Conservation (phyloP, 1,284 basidiomycete species). For the Fomes fomentarius region DNA sequence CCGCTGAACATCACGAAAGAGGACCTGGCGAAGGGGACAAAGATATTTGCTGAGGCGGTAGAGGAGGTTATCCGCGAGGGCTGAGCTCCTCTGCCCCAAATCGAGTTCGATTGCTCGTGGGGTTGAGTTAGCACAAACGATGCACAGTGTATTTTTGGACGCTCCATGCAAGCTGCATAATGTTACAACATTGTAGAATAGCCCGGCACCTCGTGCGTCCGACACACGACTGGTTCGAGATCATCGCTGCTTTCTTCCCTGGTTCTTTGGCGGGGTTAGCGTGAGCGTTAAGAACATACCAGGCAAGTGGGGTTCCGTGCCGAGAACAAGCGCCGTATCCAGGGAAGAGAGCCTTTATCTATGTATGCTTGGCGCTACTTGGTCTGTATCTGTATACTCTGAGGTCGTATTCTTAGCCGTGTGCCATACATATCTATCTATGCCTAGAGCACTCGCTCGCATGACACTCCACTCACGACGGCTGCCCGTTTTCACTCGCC, state of each 20-base stretch:
- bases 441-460: background rate
- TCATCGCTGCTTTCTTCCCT: background rate
- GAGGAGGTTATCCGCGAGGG: slow-evolving; percentile 60
- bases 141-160: no score
- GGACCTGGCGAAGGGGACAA: slow-evolving; percentile 61
- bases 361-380: no score
- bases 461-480: no score
- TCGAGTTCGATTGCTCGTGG: background rate
- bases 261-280: background rate
- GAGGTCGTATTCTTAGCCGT: slow-evolving; percentile 1
- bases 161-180: no score
- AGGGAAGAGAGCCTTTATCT: background rate
- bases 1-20: slow-evolving; percentile 65
- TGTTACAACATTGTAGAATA: background rate
- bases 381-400: no score
- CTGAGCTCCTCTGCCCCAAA: background rate
- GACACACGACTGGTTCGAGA: background rate
- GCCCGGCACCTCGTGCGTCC: background rate
- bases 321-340: background rate
- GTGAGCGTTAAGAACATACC: background rate
- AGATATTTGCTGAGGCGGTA: slow-evolving; percentile 65
- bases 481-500: no score
- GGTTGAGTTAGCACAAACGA: no score
- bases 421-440: background rate
- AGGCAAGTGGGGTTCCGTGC: background rate